Conservation (phyloP, 345 rosid genomes). For the Nasturtium officinale region DNA sequence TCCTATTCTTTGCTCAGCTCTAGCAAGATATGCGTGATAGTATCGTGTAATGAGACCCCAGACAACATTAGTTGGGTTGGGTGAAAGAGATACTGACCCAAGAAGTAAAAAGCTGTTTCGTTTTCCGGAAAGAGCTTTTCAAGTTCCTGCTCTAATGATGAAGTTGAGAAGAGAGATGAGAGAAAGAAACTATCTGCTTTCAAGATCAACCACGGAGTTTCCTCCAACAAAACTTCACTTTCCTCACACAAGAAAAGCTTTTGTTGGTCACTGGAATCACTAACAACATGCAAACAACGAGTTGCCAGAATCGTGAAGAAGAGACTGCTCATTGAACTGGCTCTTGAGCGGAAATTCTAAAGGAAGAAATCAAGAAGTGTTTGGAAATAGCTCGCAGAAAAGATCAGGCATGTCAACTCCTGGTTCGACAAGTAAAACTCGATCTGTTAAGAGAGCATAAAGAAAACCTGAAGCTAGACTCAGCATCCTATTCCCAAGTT, state of each 20-base stretch:
- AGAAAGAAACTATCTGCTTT: slow-evolving; percentile 32
- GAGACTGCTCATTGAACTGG: slow-evolving; percentile 14
- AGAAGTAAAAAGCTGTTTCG: slow-evolving; percentile 46
- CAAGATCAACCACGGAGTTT: slow-evolving; percentile 41
- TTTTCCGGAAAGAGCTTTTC: slow-evolving; percentile 36
- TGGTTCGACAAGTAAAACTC: slow-evolving; percentile 42
- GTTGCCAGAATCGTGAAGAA: slow-evolving; percentile 31
- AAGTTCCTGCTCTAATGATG: slow-evolving; percentile 33
- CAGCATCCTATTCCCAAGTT: slow-evolving; percentile 45
- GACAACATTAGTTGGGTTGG: slow-evolving; percentile 49
- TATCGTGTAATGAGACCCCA: slow-evolving; percentile 47
- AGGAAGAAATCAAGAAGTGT: slow-evolving; percentile 43
- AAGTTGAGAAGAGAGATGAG: slow-evolving; percentile 39
- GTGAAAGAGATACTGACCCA: slow-evolving; percentile 45
- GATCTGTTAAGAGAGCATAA: slow-evolving; percentile 47
- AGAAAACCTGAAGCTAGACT: slow-evolving; percentile 49
- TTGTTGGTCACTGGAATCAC: slow-evolving; percentile 32
- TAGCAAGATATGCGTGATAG: slow-evolving; percentile 37
- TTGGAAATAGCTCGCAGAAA: slow-evolving; percentile 49
- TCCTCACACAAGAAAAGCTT: slow-evolving; percentile 44
- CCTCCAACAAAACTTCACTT: slow-evolving; percentile 19
- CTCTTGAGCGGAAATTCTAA: slow-evolving; percentile 35
- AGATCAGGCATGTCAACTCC: slow-evolving; percentile 40
- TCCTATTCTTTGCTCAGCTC: slow-evolving; percentile 41
- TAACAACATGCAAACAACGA: slow-evolving; percentile 24